Evolutionary conservation across 176 grass and related monocot species (phyloP), one percentile per base, ranked within the genome.

Genomic region (Oryza australiensis): DNA sequence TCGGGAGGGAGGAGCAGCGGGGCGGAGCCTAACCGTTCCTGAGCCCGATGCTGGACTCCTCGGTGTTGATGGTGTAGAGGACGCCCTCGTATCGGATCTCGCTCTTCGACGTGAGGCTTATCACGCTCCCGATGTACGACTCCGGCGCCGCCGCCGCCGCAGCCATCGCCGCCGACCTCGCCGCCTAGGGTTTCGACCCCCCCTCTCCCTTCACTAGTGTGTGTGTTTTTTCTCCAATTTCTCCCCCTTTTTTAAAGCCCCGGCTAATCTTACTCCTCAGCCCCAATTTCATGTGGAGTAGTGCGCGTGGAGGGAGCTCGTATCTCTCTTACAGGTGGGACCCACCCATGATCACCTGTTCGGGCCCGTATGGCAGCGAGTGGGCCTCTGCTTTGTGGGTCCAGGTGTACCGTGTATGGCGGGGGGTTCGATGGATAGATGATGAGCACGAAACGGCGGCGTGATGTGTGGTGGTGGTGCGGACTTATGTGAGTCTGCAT

Each of bases 81-180:
- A 97, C 62, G n/a, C 92, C 94, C 77, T 94, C 94, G 80, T 97
- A 97, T 71, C 94, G 87, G 86, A 97, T 97, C 90, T 94, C 92
- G 88, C 94, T 97, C 81, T 97, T 97, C 64, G 94, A 97, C 22
- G 88, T 97, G 42, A 97, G 89, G 72, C 90, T 97, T 69, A 94
- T 97, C 59, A 97, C 64, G 71, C 92, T 97, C 64, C 94, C 94
- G 78, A 97, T 91, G 76, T 97, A 97, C 64, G 91, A 89, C 40
- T 97, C 91, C 59, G 86, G 74, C 55, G 88, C 64, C 18, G 82
- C 62, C 28, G 33, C 45, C 12, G 84, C 86, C 59, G 68, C 74
- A 62, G 75, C 62, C 38, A 40, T 40, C 60, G 76, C 49, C 48
- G 45, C 22, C 48, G 75, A 37, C 30, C 69, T 79, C 68, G 34